phyloP scores from a whole-genome alignment of 768 basidiomycete genomes.

The Xerocomellus amylosporus region DNA sequence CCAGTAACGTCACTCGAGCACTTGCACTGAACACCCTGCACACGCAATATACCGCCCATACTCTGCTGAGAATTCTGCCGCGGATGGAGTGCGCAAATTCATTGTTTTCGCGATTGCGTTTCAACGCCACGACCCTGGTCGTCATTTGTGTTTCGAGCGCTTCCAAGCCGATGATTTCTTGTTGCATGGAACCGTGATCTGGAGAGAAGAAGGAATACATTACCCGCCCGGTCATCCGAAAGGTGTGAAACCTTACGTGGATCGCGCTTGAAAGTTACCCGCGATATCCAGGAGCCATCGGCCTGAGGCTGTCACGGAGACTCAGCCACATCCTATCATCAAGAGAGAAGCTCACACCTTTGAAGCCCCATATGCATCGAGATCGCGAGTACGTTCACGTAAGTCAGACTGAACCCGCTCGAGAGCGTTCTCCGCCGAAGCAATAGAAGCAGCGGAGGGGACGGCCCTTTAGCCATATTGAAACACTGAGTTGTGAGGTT shows the following conservation, averaged over 20 bases:
- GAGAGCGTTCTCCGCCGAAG: constrained; percentile 55
- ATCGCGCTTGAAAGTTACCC: constrained; percentile 32
- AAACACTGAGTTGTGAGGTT: constrained; percentile 6
- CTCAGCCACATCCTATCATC: constrained; percentile 8
- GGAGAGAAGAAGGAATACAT: background rate
- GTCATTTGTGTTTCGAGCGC: constrained; percentile 69
- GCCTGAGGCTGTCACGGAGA: constrained; percentile 19
- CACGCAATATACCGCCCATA: constrained; percentile 68
- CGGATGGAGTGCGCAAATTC: constrained; percentile 52
- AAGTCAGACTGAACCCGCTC: constrained; percentile 61
- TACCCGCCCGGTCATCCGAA: background rate
- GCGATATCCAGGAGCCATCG: constrained; percentile 30
- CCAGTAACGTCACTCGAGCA: constrained; percentile 15
- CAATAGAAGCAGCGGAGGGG: constrained; percentile 35
- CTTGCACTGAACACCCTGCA: constrained; percentile 61
- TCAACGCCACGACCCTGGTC: constrained; percentile 50
- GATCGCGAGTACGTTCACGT: constrained; percentile 30
- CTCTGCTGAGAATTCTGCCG: constrained; percentile 48
- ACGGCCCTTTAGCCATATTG: constrained; percentile 17
- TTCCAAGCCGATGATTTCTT: constrained; percentile 63
- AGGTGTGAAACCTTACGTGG: constrained; percentile 23
- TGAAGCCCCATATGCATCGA: constrained; percentile 21
- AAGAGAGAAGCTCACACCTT: constrained; percentile 21
- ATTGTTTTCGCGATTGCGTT: constrained; percentile 46
- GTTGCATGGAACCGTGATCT: constrained; percentile 41